A percentile compares a stretch with the other conserved stretches of the same genome.
phyloP scores from a whole-genome alignment of 1,139 yeast genomes.

The Komagataea norvegica region DNA sequence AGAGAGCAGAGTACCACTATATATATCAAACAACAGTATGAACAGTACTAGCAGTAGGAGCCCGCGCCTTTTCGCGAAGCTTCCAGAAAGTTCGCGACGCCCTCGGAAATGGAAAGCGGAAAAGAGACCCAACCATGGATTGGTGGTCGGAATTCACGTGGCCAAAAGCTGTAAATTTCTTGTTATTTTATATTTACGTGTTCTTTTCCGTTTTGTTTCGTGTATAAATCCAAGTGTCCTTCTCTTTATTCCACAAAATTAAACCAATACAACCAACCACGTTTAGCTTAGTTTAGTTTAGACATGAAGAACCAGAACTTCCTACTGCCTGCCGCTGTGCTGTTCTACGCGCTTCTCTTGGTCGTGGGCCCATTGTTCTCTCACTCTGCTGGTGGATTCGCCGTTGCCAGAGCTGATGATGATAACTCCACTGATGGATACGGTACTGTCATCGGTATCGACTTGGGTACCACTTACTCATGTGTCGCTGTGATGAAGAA shows the following conservation, averaged over 20 bases:
- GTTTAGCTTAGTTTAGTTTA: neutral
- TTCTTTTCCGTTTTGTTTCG: neutral
- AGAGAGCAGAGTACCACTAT: too few species aligned
- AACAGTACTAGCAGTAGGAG: too few species aligned
- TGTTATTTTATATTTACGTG: conserved; percentile 5
- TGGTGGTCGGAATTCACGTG: conserved; percentile 1
- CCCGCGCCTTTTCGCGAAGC: neutral
- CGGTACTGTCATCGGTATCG: conserved; percentile 73
- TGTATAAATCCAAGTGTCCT: conserved; percentile 2
- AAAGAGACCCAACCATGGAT: too few species aligned
- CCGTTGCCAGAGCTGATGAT: conserved; percentile 37
- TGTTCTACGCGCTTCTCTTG: conserved; percentile 52
- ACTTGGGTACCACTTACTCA: conserved; percentile 95
- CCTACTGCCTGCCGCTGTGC: conserved; percentile 48
- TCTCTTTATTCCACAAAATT: neutral
- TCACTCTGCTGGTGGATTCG: conserved; percentile 10
- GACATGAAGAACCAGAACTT: conserved; percentile 33
- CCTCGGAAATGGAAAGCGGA: too few species aligned
- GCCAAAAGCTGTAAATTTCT: neutral
- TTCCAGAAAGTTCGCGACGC: conserved; percentile 4
- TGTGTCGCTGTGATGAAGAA: conserved; percentile 94
- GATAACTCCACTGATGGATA: conserved; percentile 52
- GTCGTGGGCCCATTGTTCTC: conserved; percentile 53
- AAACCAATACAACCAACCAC: neutral
- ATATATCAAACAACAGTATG: too few species aligned